Conservation (phyloP, 2,329 filamentous ascomycete species). For the Thielaviopsis cerberus region DNA sequence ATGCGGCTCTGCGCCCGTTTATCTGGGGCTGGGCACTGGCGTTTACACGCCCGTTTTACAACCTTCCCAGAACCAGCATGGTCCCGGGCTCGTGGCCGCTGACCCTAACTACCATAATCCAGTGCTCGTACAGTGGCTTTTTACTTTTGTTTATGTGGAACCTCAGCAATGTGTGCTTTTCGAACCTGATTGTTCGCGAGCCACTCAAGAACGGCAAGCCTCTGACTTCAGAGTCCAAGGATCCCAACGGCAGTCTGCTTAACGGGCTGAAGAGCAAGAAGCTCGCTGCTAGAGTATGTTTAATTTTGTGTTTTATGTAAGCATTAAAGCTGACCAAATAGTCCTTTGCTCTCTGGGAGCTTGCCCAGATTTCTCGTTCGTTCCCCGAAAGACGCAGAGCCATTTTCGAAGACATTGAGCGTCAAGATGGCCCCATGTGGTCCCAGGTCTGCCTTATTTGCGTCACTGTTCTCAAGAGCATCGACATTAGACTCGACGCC, state of each 20-base stretch:
- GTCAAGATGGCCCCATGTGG: slow-evolving; percentile 63
- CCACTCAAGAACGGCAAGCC: slow-evolving; percentile 73
- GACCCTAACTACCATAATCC: slow-evolving; percentile 35
- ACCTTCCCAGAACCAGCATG: slow-evolving; percentile 52
- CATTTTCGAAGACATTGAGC: slow-evolving; percentile 76
- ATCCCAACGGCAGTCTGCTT: slow-evolving; percentile 77
- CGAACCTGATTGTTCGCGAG: slow-evolving; percentile 58
- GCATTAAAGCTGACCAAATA: slow-evolving; percentile 19
- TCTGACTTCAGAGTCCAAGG: slow-evolving; percentile 67
- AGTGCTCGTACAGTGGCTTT: slow-evolving; percentile 41
- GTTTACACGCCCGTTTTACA: slow-evolving; percentile 55
- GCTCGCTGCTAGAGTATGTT: slow-evolving; percentile 47
- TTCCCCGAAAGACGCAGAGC: slow-evolving; percentile 59
- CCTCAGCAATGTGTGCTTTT: slow-evolving; percentile 57
- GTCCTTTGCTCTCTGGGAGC: slow-evolving; percentile 81
- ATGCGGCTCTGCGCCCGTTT: slow-evolving; percentile 38
- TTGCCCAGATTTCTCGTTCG: slow-evolving; percentile 58
- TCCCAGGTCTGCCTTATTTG: slow-evolving; percentile 56
- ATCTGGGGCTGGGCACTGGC: slow-evolving; percentile 53
- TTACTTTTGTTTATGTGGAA: slow-evolving; percentile 60
- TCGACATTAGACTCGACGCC: slow-evolving; percentile 49
- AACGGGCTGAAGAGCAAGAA: slow-evolving; percentile 74
- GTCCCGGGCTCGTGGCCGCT: slow-evolving; percentile 39
- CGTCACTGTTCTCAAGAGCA: slow-evolving; percentile 46
- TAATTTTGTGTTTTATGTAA: no score